Evolutionary conservation across 305 asterid genomes (phyloP).

Genomic region (Plantago coronopus): DNA sequence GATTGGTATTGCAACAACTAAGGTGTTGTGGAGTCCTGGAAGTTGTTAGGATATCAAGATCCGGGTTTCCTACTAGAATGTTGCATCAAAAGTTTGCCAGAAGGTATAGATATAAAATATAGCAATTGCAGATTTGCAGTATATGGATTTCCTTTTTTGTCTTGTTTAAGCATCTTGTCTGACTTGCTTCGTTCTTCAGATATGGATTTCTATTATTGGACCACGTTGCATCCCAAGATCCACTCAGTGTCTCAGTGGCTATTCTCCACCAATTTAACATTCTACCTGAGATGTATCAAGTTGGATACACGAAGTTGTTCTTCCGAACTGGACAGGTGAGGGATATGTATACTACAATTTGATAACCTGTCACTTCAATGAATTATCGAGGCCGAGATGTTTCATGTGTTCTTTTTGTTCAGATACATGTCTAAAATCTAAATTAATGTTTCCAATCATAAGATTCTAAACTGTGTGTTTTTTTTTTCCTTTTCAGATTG

Average conservation of each 20-base stretch:
- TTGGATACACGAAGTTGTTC: conserved; percentile 95
- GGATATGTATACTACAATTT: conserved; percentile 11
- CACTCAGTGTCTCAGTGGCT: conserved; percentile 94
- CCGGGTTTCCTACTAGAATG: conserved; percentile 98
- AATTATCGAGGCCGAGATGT: too few relatives aligned
- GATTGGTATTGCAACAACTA: conserved; percentile 84
- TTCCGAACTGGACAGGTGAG: conserved; percentile 99
- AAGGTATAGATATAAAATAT: conserved; percentile 41
- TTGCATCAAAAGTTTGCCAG: conserved; percentile 92
- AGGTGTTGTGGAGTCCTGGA: conserved; percentile 98
- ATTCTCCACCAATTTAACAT: conserved; percentile 98
- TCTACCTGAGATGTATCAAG: conserved; percentile 98
- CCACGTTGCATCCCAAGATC: conserved; percentile 92
- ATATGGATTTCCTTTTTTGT: background rate
- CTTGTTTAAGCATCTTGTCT: conserved; percentile 21
- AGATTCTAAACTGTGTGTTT: background rate
- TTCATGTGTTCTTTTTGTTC: background rate
- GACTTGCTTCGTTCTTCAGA: conserved; percentile 42
- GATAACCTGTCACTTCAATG: background rate
- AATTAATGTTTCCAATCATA: too few relatives aligned
- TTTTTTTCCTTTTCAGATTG: conserved; percentile 53
- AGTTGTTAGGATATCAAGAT: conserved; percentile 98
- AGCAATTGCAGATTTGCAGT: conserved; percentile 15
- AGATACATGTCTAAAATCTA: too few relatives aligned
- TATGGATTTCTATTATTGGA: conserved; percentile 93